A percentile compares a stretch with the other conserved stretches of the same genome.
Conservation (phyloP, 192 early-diverging fungal species). For the Dissophora ornata region DNA sequence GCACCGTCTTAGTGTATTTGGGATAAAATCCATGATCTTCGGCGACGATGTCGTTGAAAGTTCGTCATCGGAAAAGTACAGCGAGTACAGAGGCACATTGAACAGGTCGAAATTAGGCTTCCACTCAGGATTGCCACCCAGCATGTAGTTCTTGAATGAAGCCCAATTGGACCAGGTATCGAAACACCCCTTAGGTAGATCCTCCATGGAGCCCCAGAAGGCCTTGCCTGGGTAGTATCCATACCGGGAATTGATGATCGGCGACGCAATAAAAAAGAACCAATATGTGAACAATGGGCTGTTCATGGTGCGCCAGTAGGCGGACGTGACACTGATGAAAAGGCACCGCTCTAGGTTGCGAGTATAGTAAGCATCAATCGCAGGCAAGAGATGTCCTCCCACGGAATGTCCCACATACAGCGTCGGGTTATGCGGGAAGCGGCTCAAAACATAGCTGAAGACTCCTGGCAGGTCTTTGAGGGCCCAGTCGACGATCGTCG, state of each 20-base stretch:
- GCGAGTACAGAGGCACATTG: conserved; percentile 44
- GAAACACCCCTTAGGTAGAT: conserved; percentile 45
- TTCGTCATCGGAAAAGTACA: conserved; percentile 51
- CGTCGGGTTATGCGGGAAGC: conserved; percentile 37
- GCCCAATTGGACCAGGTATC: conserved; percentile 47
- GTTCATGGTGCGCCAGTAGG: conserved; percentile 49
- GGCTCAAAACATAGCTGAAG: conserved; percentile 37
- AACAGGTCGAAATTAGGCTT: conserved; percentile 48
- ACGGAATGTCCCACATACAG: conserved; percentile 46
- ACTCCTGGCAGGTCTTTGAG: conserved; percentile 44
- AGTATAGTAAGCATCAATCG: conserved; percentile 44
- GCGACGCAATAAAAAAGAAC: conserved; percentile 51
- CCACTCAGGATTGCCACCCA: conserved; percentile 54
- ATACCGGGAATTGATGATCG: conserved; percentile 28
- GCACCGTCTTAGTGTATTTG: conserved; percentile 31
- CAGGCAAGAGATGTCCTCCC: conserved; percentile 39
- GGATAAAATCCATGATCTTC: conserved; percentile 28
- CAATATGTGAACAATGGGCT: conserved; percentile 48
- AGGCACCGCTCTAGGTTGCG: conserved; percentile 44
- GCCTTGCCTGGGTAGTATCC: conserved; percentile 50
- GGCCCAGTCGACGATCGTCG: conserved; percentile 47
- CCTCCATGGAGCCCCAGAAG: conserved; percentile 48
- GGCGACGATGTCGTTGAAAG: conserved; percentile 37
- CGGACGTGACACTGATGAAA: conserved; percentile 44
- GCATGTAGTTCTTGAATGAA: conserved; percentile 41